phyloP scores from a whole-genome alignment of 805 yeast genomes.

The Saccharomycopsis schoenii region DNA sequence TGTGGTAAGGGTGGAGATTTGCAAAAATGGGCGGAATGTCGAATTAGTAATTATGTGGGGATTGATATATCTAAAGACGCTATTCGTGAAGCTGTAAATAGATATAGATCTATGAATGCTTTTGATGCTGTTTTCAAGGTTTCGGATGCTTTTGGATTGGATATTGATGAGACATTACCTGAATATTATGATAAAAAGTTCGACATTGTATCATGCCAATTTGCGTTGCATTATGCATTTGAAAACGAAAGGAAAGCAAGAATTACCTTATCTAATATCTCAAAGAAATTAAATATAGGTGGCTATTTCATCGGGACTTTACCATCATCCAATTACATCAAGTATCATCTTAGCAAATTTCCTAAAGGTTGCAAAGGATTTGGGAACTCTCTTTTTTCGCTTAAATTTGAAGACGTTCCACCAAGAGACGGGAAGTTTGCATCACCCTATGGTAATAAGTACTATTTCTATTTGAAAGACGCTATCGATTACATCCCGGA shows the following conservation, averaged over 20 bases:
- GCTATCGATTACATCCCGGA: conserved; percentile 97
- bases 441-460: conserved; percentile 57
- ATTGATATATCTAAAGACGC: conserved; percentile 88
- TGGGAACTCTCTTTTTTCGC: conserved; percentile 81
- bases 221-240: conserved; percentile 92
- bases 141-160: conserved; percentile 79
- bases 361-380: conserved; percentile 47
- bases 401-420: conserved; percentile 62
- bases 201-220: conserved; percentile 83
- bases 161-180: conserved; percentile 65
- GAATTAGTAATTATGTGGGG: conserved; percentile 72
- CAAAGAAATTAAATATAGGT: conserved; percentile 66
- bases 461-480: conserved; percentile 73
- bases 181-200: conserved; percentile 27
- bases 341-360: conserved; percentile 49
- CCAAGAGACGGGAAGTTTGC: conserved; percentile 68
- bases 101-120: conserved; percentile 53
- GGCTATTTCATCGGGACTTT: conserved; percentile 91
- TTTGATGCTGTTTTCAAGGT: conserved; percentile 80
- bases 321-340: conserved; percentile 81
- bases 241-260: conserved; percentile 75
- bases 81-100: conserved; percentile 68
- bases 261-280: conserved; percentile 60
- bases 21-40: conserved; percentile 73
- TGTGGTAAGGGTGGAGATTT: conserved; percentile 99